Percentiles rank a stretch among this genome's conserved stretches.
Evolutionary conservation across 345 rosid species (phyloP).

Genomic region (Noccaea caerulescens): DNA sequence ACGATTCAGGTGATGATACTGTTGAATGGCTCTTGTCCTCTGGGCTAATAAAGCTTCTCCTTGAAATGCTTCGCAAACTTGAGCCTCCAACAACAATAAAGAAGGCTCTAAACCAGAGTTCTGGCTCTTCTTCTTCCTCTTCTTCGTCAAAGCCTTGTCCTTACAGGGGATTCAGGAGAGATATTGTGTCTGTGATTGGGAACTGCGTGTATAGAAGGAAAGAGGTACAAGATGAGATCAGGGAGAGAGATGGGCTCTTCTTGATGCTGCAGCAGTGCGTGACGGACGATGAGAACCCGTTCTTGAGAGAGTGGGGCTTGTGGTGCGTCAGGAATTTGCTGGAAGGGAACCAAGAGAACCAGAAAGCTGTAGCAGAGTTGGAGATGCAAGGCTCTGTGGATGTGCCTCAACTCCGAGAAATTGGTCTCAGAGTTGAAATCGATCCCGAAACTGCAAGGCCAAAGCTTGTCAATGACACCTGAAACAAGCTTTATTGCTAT

Average conservation of each 20-base stretch:
- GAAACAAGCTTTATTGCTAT: constrained; percentile 9
- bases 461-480: constrained; percentile 71
- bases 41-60: constrained; percentile 54
- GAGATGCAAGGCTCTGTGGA: constrained; percentile 76
- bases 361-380: constrained; percentile 62
- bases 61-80: constrained; percentile 55
- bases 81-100: constrained; percentile 70
- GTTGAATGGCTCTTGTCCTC: constrained; percentile 49
- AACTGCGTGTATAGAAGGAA: constrained; percentile 69
- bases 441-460: constrained; percentile 60
- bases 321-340: constrained; percentile 71
- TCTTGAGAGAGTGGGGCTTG: constrained; percentile 86
- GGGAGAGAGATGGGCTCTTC: constrained; percentile 59
- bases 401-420: constrained; percentile 66
- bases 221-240: constrained; percentile 71
- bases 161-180: constrained; percentile 76
- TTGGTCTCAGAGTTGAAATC: constrained; percentile 73
- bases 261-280: constrained; percentile 82
- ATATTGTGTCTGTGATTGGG: constrained; percentile 74
- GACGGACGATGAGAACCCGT: constrained; percentile 70
- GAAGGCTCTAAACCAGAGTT: constrained; percentile 53
- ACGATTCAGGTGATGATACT: constrained; percentile 37
- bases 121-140: constrained; percentile 17
- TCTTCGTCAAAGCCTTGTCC: constrained; percentile 54
- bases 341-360: constrained; percentile 76